Conservation (phyloP, 2,329 filamentous ascomycete species). For the Diplodia mutila region DNA sequence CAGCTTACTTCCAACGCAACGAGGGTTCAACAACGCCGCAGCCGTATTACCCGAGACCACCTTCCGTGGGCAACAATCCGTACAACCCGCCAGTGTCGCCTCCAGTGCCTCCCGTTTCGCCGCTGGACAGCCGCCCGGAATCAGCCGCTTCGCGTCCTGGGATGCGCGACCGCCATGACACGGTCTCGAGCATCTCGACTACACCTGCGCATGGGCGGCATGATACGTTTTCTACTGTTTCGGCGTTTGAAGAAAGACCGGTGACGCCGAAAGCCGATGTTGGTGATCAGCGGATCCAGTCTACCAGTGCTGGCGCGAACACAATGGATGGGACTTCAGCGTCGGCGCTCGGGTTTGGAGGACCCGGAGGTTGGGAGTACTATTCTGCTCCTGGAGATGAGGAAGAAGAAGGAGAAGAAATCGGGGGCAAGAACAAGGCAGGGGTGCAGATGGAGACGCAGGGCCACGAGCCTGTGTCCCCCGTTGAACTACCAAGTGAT, state of each 20-base stretch:
- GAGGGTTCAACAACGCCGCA: neutral
- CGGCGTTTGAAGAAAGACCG: neutral
- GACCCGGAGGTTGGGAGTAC: constrained; percentile 45
- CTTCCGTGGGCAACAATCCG: neutral
- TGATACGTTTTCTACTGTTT: neutral
- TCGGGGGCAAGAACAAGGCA: constrained; percentile 39
- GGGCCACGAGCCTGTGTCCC: constrained; percentile 32
- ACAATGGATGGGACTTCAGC: constrained; percentile 10
- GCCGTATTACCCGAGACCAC: neutral
- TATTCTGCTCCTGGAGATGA: constrained; percentile 24
- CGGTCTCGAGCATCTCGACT: constrained; percentile 6
- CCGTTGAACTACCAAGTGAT: constrained; percentile 8
- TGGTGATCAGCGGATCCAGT: neutral
- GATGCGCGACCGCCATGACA: neutral
- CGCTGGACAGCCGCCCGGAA: neutral
- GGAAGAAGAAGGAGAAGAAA: constrained; percentile 36
- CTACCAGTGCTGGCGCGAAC: neutral
- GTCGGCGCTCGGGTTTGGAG: constrained; percentile 38
- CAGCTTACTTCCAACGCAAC: neutral
- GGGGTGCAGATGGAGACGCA: constrained; percentile 33
- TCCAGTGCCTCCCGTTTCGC: neutral
- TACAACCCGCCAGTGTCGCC: constrained; percentile 8
- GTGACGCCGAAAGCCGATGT: neutral
- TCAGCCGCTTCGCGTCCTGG: neutral
- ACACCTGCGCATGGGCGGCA: neutral